Evolutionary conservation across 768 basidiomycete species (phyloP).

Genomic region (Boletus insuetus): DNA sequence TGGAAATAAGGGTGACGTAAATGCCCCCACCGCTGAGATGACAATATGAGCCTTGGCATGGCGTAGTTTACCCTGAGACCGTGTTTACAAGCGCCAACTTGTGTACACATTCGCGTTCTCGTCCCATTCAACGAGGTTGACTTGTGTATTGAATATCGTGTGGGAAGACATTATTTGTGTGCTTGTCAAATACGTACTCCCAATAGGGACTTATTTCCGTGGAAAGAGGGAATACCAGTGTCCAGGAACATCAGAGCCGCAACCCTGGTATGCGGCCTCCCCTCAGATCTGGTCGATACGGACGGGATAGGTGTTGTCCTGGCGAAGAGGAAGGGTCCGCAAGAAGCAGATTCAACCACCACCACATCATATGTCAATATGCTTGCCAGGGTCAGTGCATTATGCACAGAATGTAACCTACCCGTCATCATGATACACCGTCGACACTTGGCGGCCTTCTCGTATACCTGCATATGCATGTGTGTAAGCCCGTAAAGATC

Average conservation of each 20-base stretch:
- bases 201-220: conserved; percentile 23
- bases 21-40: not conserved
- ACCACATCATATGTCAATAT: not conserved
- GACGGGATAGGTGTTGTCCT: conserved; percentile 5
- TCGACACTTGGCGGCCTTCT: not conserved
- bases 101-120: conserved; percentile 39
- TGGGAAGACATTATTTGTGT: conserved; percentile 30
- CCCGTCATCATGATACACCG: not conserved
- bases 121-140: conserved; percentile 48
- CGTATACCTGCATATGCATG: not conserved
- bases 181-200: conserved; percentile 44
- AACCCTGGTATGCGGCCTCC: not conserved
- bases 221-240: not conserved
- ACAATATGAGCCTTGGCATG: conserved; percentile 1
- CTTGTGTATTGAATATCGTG: conserved; percentile 34
- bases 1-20: not conserved
- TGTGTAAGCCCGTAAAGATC: conserved; percentile 1
- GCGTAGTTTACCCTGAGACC: conserved; percentile 35
- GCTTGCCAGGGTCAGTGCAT: too few relatives aligned
- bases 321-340: not conserved
- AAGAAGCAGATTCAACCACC: not conserved
- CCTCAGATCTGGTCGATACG: not conserved
- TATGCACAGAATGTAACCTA: not conserved
- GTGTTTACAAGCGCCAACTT: conserved; percentile 32
- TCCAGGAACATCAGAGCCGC: not conserved